Percentiles rank a stretch among this genome's conserved stretches.
Evolutionary conservation across 1,284 basidiomycete genomes (phyloP).

Genomic region (Filobasidium uniguttulatum): DNA sequence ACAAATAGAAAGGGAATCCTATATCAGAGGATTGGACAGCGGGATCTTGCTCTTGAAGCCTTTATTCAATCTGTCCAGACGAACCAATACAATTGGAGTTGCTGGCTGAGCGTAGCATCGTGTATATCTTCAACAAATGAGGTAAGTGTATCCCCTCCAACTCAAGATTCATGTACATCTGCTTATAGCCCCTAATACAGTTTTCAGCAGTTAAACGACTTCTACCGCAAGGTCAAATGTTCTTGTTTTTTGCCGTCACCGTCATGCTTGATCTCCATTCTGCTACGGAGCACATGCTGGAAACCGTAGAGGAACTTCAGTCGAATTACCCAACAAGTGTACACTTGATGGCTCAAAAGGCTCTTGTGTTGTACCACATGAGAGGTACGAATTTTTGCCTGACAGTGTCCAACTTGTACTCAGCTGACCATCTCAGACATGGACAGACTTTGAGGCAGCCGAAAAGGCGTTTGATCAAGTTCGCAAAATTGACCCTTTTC

Average conservation of each 20-base stretch:
- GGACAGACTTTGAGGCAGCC: constrained; percentile 69
- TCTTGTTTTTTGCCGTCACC: constrained; percentile 68
- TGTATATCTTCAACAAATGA: constrained; percentile 81
- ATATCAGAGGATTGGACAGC: constrained; percentile 57
- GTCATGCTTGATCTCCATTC: constrained; percentile 81
- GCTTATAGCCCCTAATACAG: constrained; percentile 15
- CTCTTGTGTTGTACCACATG: constrained; percentile 75
- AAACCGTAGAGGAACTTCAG: constrained; percentile 61
- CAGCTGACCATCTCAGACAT: too few relatives aligned
- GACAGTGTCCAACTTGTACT: too few relatives aligned
- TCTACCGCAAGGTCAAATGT: constrained; percentile 30
- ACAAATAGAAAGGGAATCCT: constrained; percentile 54
- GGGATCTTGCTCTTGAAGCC: constrained; percentile 74
- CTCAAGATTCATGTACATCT: not conserved
- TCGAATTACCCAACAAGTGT: constrained; percentile 69
- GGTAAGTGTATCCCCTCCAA: constrained; percentile 41
- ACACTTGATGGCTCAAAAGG: constrained; percentile 73
- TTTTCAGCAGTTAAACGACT: constrained; percentile 35
- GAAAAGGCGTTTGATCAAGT: constrained; percentile 72
- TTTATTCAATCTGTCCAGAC: constrained; percentile 61
- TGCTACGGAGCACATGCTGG: constrained; percentile 61
- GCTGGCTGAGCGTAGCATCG: constrained; percentile 68
- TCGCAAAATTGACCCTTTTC: constrained; percentile 64
- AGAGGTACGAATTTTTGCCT: constrained; percentile 61
- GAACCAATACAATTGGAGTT: constrained; percentile 93